phyloP scores from a whole-genome alignment of 192 early-diverging fungal species.

The Gaertneriomyces semiglobifer region DNA sequence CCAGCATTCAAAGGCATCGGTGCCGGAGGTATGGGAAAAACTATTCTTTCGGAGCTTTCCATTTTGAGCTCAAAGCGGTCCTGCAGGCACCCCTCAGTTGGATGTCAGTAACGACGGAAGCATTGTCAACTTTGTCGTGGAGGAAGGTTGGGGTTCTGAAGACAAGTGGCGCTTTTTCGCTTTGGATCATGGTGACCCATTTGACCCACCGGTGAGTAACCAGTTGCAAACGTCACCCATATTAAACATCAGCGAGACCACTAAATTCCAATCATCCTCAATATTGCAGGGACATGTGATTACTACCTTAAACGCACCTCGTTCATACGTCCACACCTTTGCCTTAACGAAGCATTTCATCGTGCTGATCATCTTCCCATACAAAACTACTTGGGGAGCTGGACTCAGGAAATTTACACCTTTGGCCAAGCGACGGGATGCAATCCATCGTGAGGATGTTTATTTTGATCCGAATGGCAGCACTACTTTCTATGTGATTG shows the following conservation, averaged over 20 bases:
- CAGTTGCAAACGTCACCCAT: not conserved
- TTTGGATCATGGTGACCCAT: slow-evolving; percentile 10
- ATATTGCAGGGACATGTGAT: slow-evolving; percentile 21
- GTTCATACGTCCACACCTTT: slow-evolving; percentile 19
- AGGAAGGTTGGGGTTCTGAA: not conserved
- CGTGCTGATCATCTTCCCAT: slow-evolving; percentile 28
- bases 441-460: not conserved
- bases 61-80: not conserved
- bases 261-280: not conserved
- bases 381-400: slow-evolving; percentile 14
- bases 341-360: slow-evolving; percentile 30
- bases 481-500: slow-evolving; percentile 31
- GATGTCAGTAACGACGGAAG: not conserved
- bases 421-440: not conserved
- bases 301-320: slow-evolving; percentile 6
- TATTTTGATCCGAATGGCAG: slow-evolving; percentile 24
- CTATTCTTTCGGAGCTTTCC: no score
- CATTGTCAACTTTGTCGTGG: slow-evolving; percentile 28
- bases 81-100: not conserved
- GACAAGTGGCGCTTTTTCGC: slow-evolving; percentile 26
- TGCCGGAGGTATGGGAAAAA: no score
- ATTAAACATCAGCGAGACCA: not conserved
- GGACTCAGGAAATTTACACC: slow-evolving; percentile 9
- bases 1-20: slow-evolving; percentile 20
- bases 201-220: slow-evolving; percentile 26